Evolutionary conservation across 306 rosid species (phyloP), one percentile per base, ranked within the genome.

Genomic region (Mimosa bimucronata): DNA sequence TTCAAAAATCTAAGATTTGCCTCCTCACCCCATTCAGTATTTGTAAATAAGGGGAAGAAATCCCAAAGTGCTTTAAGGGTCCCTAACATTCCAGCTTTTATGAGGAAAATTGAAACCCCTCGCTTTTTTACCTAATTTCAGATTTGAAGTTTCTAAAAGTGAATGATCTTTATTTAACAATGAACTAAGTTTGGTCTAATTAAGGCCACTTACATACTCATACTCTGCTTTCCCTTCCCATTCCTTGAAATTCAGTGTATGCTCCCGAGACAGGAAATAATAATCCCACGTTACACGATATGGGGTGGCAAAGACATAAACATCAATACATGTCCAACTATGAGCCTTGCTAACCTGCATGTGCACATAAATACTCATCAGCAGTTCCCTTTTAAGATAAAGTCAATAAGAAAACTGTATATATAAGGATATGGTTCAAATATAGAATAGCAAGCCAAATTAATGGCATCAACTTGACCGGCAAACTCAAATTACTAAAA

Each of bases 281-380:
- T 96, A 96, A 85, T 93, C 99, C 99, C 99, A 96, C 3, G 98
- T 87, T 57, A 91, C 97, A 2, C 94, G 90, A 82, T 93, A 93
- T n/a, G 99, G 98, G 40, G 98, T 96, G 19, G 97, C 99, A 82
- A 93, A 96, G 81, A 96, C 81, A 82, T 96, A 96, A 66, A 96
- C 73, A 88, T 96, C 99, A 76, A 96, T 79, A 70, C 99, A 96
- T 29, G 93, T 89, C 97, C 94, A 96, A 79, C 99, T 96, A 78
- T 96, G 97, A 79, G 98, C 91, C 26, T 93, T 73, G 75, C 87
- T 86, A 81, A 87, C 92, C 99, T 96, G 88, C 71, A 83, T 42
- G 86, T 64, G 78, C 76, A 81, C 53, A 87, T 0, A 75, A 14
- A 71, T 37, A 76, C 61, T 41, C 50, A 74, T 29, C 65, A 81